These are phyloP conservation scores for Akanthomyces uredinophilus DNA, from an alignment of 2,329 filamentous ascomycete genomes.

Conservation along the genomic window DNA sequence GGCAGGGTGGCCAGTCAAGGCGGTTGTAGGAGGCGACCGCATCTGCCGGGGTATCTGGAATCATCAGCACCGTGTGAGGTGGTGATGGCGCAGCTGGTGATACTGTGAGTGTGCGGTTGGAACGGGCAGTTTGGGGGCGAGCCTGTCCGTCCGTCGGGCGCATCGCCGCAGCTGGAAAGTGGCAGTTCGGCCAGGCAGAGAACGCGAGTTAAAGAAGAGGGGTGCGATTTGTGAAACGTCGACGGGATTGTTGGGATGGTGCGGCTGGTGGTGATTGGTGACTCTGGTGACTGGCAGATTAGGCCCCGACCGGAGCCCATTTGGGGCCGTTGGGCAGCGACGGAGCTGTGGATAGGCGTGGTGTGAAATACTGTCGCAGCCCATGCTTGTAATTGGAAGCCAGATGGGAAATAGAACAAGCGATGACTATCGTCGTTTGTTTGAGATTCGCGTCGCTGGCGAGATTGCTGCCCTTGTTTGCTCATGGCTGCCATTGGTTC, in stretches of 20 bases:
- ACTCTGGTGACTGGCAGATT: background rate
- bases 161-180: background rate
- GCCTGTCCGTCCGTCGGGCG: background rate
- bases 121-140: background rate
- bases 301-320: background rate
- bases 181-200: background rate
- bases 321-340: conserved; percentile 3
- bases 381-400: too few species aligned
- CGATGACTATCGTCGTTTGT: background rate
- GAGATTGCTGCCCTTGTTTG: background rate
- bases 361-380: background rate
- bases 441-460: background rate
- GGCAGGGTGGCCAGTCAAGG: background rate
- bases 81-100: background rate
- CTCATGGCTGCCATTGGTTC: background rate
- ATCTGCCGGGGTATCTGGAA: background rate
- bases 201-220: background rate
- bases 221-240: conserved; percentile 7
- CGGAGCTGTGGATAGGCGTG: background rate
- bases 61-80: background rate
- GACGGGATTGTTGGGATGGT: background rate
- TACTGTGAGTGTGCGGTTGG: background rate
- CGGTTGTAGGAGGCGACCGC: background rate
- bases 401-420: background rate
- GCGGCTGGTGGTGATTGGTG: background rate